phyloP scores from a whole-genome alignment of 2,329 filamentous ascomycete species.

The Trichophaea hybrida region DNA sequence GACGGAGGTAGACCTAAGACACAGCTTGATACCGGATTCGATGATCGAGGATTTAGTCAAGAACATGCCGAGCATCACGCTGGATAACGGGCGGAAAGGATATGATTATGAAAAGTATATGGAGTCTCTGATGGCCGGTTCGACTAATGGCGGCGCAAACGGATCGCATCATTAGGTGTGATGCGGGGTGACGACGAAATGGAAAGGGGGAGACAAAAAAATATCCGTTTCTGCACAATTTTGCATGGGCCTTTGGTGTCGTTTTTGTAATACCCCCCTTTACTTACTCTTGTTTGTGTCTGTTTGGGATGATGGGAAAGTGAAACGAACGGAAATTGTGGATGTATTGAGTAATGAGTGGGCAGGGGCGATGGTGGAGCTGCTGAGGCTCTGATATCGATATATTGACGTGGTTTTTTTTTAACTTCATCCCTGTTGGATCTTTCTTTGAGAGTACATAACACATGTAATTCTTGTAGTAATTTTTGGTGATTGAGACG shows the following conservation, averaged over 20 bases:
- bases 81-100: constrained; percentile 55
- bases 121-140: constrained; percentile 58
- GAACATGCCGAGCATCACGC: constrained; percentile 80
- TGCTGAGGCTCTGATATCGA: too few species aligned
- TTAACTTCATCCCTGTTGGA: too few species aligned
- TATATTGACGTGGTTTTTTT: too few species aligned
- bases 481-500: too few species aligned
- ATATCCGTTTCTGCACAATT: background rate
- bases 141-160: constrained; percentile 14
- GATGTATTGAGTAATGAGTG: too few species aligned
- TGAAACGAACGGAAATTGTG: too few species aligned
- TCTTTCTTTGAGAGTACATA: too few species aligned
- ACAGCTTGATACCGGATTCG: constrained; percentile 90
- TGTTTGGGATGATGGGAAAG: too few species aligned
- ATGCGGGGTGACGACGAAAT: background rate
- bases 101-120: constrained; percentile 97
- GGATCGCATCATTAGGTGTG: constrained; percentile 3
- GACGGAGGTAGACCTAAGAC: constrained; percentile 88
- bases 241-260: background rate
- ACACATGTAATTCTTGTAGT: too few species aligned
- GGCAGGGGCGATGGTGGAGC: too few species aligned
- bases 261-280: background rate
- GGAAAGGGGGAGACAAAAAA: background rate
- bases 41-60: constrained; percentile 84
- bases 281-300: too few species aligned